Evolutionary conservation across 225 moss, liverwort and hornwort genomes (phyloP), one percentile per base, ranked within the genome.

Genomic region (Pseudisothecium myosuroides): DNA sequence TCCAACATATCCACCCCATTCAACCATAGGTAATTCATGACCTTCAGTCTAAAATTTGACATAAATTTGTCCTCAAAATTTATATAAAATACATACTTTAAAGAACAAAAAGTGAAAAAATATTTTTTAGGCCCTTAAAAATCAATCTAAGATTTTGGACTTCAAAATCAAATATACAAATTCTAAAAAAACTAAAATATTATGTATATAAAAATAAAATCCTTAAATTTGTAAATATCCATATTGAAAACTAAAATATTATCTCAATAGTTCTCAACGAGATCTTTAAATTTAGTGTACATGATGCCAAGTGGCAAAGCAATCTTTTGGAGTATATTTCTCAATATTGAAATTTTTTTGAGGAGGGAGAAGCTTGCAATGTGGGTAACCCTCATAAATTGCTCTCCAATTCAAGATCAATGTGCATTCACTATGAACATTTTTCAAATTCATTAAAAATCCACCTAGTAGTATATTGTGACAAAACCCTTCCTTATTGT

Each of bases 191-290:
- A 16, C 8, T 31, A 65, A 19, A 66, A 20, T 36, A 20, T 1
- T 36, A 67, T 67, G 20, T 5, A 37, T 37, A 67, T 37, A 3
- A 36, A 36, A 67, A 67, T 11, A 12, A 22, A 67, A n/a, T n/a
- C 4, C 2, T 37, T 67, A 3, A n/a, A 67, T 67, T 37, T n/a
- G 1, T 1, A n/a, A 67, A 67, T n/a, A n/a, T 1, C 2, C 1
- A 21, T n/a, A 67, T n/a, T 4, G 5, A 67, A 67, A 67, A 22
- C 12, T 21, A n/a, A 37, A 20, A 37, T 37, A 65, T 10, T 6
- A 21, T 67, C 21, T 21, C 19, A 20, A 37, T 21, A 37, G 11
- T 36, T 21, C 21, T 67, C 6, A 21, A 37, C 4, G 4, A 67
- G 3, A 20, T 67, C 11, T 37, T 37, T 11, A 11, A 37, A 11